These are phyloP conservation scores for Starmerella etchellsii DNA, from an alignment of 805 yeast genomes.

Conservation along the genomic window DNA sequence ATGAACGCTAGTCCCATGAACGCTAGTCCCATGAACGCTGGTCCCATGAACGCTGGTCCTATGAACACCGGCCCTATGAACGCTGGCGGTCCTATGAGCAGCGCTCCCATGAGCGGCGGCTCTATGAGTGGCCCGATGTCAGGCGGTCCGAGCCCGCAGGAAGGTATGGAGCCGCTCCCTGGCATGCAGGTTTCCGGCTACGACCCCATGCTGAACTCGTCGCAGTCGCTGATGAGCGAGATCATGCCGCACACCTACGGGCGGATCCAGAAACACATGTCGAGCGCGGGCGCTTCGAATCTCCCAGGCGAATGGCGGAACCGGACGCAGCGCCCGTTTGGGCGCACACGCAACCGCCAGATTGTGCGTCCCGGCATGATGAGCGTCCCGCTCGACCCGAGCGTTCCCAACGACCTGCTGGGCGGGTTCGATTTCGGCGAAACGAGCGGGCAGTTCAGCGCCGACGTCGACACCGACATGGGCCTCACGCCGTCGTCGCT, in stretches of 20 bases:
- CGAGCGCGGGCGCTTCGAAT: neutral
- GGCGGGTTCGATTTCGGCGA: neutral
- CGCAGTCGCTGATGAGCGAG: conserved; percentile 1
- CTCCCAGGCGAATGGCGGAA: neutral
- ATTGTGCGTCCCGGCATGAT: conserved; percentile 19
- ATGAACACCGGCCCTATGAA: too few relatives aligned
- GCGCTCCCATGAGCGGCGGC: too few relatives aligned
- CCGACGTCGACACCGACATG: neutral
- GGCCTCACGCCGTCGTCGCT: neutral
- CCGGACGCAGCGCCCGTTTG: neutral
- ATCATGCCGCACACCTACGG: conserved; percentile 13
- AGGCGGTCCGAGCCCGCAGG: too few relatives aligned
- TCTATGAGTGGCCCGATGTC: too few relatives aligned
- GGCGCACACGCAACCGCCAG: conserved; percentile 10
- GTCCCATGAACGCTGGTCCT: too few relatives aligned
- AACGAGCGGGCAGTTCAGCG: neutral
- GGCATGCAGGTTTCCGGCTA: conserved; percentile 1
- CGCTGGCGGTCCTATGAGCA: too few relatives aligned
- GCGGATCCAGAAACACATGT: conserved; percentile 13
- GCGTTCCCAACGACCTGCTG: conserved; percentile 15
- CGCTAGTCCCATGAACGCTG: too few relatives aligned
- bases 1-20: too few relatives aligned
- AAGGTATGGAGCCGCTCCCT: too few relatives aligned
- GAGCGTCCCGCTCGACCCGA: conserved; percentile 19
- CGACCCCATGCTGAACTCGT: neutral